A percentile compares a stretch with the other conserved stretches of the same genome.
Evolutionary conservation across 2,329 filamentous ascomycete species (phyloP).

Genomic region (Tolypocladium amazonense): DNA sequence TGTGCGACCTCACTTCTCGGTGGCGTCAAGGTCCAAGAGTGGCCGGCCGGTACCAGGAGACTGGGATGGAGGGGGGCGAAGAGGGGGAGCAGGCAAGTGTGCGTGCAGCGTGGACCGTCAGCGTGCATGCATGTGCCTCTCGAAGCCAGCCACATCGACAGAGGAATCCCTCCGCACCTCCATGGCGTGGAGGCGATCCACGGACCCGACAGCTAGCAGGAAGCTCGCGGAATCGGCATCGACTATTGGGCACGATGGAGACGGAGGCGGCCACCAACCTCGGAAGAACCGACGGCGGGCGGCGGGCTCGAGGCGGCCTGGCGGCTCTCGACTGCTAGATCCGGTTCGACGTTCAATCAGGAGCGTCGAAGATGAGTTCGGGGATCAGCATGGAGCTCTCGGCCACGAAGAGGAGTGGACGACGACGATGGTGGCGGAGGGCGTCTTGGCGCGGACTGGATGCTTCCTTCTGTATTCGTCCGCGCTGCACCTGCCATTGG

Average conservation of each 20-base stretch:
- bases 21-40: constrained; percentile 1
- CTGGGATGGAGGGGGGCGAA: neutral
- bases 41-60: neutral
- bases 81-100: neutral
- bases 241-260: neutral
- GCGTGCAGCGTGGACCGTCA: neutral
- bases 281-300: neutral
- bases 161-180: neutral
- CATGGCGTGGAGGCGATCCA: neutral
- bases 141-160: neutral
- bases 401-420: neutral
- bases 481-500: neutral
- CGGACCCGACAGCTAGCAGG: neutral
- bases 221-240: neutral
- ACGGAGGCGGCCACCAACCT: neutral
- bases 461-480: neutral
- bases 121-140: neutral
- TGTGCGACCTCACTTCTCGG: neutral
- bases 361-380: neutral
- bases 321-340: neutral
- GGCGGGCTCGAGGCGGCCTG: neutral
- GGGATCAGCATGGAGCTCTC: neutral
- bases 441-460: neutral
- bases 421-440: neutral
- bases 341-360: neutral